These are phyloP conservation scores for Litsea cubeba DNA, from an alignment of 164 flowering plant genomes.

Conservation along the genomic window DNA sequence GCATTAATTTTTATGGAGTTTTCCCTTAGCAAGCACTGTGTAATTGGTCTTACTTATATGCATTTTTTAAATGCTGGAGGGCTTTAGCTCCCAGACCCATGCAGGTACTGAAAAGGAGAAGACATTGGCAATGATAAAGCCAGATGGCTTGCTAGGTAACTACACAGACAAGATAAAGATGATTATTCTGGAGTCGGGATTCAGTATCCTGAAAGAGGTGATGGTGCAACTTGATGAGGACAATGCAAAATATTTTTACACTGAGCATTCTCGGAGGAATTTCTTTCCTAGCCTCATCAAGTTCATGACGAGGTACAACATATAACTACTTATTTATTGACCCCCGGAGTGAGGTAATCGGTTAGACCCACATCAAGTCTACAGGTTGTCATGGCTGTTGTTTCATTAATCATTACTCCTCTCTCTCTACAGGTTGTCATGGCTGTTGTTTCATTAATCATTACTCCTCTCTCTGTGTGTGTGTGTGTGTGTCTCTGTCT, in stretches of 20 bases:
- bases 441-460: background rate
- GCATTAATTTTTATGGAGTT: too few relatives aligned
- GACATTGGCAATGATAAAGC: slow-evolving; percentile 86
- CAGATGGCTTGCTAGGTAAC: slow-evolving; percentile 71
- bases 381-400: background rate
- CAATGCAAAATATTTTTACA: slow-evolving; percentile 44
- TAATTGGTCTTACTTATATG: background rate
- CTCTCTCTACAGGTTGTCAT: background rate
- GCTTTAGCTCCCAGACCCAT: slow-evolving; percentile 29
- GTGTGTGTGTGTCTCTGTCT: fast-evolving
- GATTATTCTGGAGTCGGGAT: slow-evolving; percentile 51
- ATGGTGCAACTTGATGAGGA: slow-evolving; percentile 47
- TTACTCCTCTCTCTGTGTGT: too few relatives aligned
- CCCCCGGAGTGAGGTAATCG: background rate
- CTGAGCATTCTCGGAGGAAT: slow-evolving; percentile 62
- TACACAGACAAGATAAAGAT: slow-evolving; percentile 44
- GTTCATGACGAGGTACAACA: slow-evolving; percentile 78
- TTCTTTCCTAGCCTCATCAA: slow-evolving; percentile 65
- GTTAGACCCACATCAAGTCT: background rate
- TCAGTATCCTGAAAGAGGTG: slow-evolving; percentile 44
- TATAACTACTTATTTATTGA: too few relatives aligned
- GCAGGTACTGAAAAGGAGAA: slow-evolving; percentile 35
- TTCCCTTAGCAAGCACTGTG: too few relatives aligned
- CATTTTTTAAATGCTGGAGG: slow-evolving; percentile 1
- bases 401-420: too few relatives aligned